Percentiles rank a stretch among this genome's conserved stretches.
phyloP scores from a whole-genome alignment of 257 asterid genomes.

The Solanum neorickii region DNA sequence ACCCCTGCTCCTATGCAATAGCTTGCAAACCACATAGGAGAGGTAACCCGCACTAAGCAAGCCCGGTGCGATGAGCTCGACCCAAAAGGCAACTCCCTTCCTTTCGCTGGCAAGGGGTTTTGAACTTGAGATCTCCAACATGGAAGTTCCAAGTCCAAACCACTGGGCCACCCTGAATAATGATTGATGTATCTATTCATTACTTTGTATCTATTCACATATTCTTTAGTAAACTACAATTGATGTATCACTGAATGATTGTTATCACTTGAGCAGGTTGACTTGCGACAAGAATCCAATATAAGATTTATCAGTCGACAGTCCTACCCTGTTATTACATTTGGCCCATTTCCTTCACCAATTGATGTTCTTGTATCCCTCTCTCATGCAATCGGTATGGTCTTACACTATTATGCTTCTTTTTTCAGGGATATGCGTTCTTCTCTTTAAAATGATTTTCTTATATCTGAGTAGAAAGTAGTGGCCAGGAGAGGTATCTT shows the following conservation, averaged over 20 bases:
- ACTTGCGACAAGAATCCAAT: slow-evolving; percentile 54
- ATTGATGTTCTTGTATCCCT: slow-evolving; percentile 66
- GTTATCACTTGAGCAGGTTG: slow-evolving; percentile 48
- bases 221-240: not conserved
- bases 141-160: too few relatives aligned
- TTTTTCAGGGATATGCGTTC: not conserved
- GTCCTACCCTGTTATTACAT: slow-evolving; percentile 68
- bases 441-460: not conserved
- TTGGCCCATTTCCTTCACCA: slow-evolving; percentile 93
- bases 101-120: too few relatives aligned
- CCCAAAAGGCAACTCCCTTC: too few relatives aligned
- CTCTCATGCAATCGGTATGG: slow-evolving; percentile 74
- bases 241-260: slow-evolving; percentile 3
- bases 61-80: too few relatives aligned
- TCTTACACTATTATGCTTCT: not conserved
- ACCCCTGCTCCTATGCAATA: too few relatives aligned
- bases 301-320: slow-evolving; percentile 49
- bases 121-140: too few relatives aligned
- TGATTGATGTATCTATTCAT: too few relatives aligned
- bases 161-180: too few relatives aligned
- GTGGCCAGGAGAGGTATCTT: not conserved
- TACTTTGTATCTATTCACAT: not conserved
- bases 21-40: too few relatives aligned
- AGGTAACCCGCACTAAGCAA: too few relatives aligned
- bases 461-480: not conserved